Base-by-base conservation (phyloP, 345 rosid species). In the Salix exigua region DNA sequence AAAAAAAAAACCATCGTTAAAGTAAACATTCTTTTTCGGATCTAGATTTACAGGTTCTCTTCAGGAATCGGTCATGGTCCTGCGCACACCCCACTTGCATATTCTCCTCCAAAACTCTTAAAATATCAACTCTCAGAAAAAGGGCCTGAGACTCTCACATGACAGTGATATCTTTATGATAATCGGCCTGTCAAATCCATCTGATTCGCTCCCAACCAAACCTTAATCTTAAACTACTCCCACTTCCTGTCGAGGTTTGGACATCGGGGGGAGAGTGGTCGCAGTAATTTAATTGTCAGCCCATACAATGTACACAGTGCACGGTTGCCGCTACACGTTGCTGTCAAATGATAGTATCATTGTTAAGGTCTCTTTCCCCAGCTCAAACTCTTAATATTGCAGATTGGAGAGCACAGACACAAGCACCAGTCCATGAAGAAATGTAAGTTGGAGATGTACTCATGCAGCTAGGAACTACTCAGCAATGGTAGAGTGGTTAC, bases 401-500 rank as follows among this genome's bases (percentile, higher is more conserved):
- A 66, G 12, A 75, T 80, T 38, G 64, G 51, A 73, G 71, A 37
- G 23, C 58, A 33, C 55, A 44, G 37, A 28, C 70, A 67, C 38
- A 51, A 44, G 14, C 50, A 44, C 70, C 21, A 58, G 33, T 35
- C 26, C n/a, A n/a, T 31, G 53, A 7, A 58, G 51, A 35, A 30
- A 30, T 40, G 55, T 23, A 21, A 19, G 30, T 55, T n/a, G 50
- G 40, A n/a, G 73, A 61, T 58, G 51, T 4, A 74, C 37, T 30
- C 4, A 73, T 60, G 13, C 60, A 38, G 66, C 60, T 26, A n/a
- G 44, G 33, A 19, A 42, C 72, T 77, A 72, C 50, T 77, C 75
- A 26, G 75, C 69, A 14, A 55, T 44, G 0, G 75, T 71, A 35
- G 74, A 80, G 71, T 21, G 30, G 66, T 61, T 53, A 68, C 21